Evolutionary conservation across 495 filamentous ascomycete species (phyloP).

Genomic region (Penicillium desertorum): DNA sequence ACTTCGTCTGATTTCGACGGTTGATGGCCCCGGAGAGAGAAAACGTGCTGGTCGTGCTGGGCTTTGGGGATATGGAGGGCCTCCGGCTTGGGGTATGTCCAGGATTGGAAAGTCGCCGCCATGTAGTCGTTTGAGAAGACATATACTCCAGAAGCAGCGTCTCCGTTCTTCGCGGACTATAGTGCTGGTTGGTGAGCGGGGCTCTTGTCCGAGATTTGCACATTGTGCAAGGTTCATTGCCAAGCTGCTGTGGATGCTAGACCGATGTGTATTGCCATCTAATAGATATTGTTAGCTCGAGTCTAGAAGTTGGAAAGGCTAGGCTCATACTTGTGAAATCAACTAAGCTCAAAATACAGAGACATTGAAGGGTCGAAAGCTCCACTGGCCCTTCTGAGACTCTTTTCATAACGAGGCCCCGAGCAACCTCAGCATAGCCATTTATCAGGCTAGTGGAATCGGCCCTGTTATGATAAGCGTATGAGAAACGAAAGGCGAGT

Average conservation of each 20-base stretch:
- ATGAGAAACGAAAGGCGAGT: constrained; percentile 38
- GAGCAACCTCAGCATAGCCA: constrained; percentile 45
- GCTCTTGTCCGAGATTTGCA: constrained; percentile 41
- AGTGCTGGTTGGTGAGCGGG: constrained; percentile 19
- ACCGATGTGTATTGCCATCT: constrained; percentile 51
- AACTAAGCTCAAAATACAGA: constrained; percentile 47
- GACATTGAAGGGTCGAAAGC: constrained; percentile 47
- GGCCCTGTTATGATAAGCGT: constrained; percentile 16
- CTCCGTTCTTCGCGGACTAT: constrained; percentile 42
- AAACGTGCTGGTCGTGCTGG: constrained; percentile 26
- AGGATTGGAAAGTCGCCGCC: constrained; percentile 44
- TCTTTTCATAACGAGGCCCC: constrained; percentile 42
- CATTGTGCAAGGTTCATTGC: constrained; percentile 49
- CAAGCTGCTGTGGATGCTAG: constrained; percentile 49
- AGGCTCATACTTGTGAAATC: constrained; percentile 45
- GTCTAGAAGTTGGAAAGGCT: neutral
- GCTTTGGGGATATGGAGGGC: constrained; percentile 38
- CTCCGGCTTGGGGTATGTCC: constrained; percentile 38
- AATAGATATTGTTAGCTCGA: neutral
- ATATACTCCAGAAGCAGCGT: constrained; percentile 52
- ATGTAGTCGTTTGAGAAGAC: constrained; percentile 47
- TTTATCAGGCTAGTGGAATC: constrained; percentile 24
- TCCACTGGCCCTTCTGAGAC: constrained; percentile 48
- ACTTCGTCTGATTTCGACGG: constrained; percentile 23
- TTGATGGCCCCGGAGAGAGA: constrained; percentile 23